Percentiles rank a stretch among this genome's conserved stretches.
These are phyloP conservation scores for Pyropia yezoensis DNA, from an alignment of 23 red algal species.

Conservation along the genomic window DNA sequence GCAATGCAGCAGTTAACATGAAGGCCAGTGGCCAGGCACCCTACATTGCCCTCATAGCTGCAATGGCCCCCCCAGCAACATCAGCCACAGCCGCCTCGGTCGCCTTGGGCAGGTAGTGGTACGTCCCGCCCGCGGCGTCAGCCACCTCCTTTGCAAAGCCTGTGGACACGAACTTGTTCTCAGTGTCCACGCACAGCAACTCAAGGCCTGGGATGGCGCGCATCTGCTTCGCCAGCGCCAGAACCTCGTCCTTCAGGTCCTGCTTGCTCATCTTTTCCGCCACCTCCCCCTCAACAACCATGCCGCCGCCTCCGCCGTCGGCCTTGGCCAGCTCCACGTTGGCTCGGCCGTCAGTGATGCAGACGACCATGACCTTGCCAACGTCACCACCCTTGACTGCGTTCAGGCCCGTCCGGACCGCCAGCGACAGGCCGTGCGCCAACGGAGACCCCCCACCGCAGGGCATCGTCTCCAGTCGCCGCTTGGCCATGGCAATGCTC, in stretches of 20 bases:
- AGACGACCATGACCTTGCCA: slow-evolving; percentile 89
- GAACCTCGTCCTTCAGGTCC: slow-evolving; percentile 90
- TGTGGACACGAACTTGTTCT: slow-evolving; percentile 99
- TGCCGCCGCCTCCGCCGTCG: slow-evolving; percentile 43
- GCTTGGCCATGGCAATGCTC: slow-evolving; percentile 93
- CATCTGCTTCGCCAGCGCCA: slow-evolving; percentile 73
- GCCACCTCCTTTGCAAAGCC: slow-evolving; percentile 96
- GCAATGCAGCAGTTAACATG: background rate
- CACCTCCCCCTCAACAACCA: background rate
- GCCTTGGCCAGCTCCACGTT: slow-evolving; percentile 79
- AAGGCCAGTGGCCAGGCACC: background rate
- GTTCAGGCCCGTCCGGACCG: slow-evolving; percentile 71
- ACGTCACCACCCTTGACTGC: slow-evolving; percentile 86
- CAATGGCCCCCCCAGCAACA: slow-evolving; percentile 82
- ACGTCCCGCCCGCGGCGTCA: slow-evolving; percentile 63
- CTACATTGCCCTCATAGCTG: slow-evolving; percentile 36
- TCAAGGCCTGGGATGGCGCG: slow-evolving; percentile 49
- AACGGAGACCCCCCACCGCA: slow-evolving; percentile 97
- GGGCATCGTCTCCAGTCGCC: slow-evolving; percentile 97
- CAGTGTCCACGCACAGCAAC: slow-evolving; percentile 89
- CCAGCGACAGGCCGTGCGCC: slow-evolving; percentile 76
- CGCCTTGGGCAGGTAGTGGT: slow-evolving; percentile 92
- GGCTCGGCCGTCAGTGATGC: slow-evolving; percentile 90
- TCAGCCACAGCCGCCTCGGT: slow-evolving; percentile 80
- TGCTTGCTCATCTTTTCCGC: slow-evolving; percentile 92